These are phyloP conservation scores for Pseudocercospora vitis DNA, from an alignment of 2,329 filamentous ascomycete genomes.

Conservation along the genomic window DNA sequence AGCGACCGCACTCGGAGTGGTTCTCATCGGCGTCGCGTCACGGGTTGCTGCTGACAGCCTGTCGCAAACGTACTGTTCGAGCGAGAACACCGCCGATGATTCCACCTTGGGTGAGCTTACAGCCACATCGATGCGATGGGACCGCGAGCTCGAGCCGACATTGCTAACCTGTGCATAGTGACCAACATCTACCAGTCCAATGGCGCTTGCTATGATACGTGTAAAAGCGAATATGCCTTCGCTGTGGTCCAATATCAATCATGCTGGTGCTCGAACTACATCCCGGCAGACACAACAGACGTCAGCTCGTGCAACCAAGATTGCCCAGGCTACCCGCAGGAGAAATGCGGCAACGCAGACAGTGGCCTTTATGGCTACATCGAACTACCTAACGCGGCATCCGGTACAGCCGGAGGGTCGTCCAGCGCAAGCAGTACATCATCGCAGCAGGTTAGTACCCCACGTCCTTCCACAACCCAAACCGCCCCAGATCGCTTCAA, in stretches of 20 bases:
- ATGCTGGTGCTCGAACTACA: constrained; percentile 75
- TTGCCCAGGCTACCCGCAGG: constrained; percentile 69
- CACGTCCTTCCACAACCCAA: constrained; percentile 11
- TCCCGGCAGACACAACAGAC: constrained; percentile 50
- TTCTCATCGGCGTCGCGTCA: constrained; percentile 16
- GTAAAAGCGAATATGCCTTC: constrained; percentile 60
- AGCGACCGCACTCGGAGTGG: constrained; percentile 21
- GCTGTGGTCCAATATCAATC: constrained; percentile 64
- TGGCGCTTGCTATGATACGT: constrained; percentile 65
- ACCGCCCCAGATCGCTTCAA: constrained; percentile 16
- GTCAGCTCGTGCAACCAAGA: constrained; percentile 53
- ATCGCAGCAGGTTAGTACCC: constrained; percentile 30
- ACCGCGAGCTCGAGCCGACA: constrained; percentile 3
- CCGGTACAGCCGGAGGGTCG: constrained; percentile 58
- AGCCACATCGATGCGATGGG: constrained; percentile 4
- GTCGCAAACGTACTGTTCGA: constrained; percentile 46
- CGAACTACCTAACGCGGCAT: constrained; percentile 52
- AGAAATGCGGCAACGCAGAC: constrained; percentile 62
- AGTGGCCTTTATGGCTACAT: constrained; percentile 66
- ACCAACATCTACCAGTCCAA: constrained; percentile 60
- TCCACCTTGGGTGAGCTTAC: constrained; percentile 35
- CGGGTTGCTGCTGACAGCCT: constrained; percentile 28
- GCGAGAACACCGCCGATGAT: constrained; percentile 44
- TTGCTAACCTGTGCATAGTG: constrained; percentile 29
- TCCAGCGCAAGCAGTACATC: constrained; percentile 26